Base-by-base conservation (phyloP, 2,329 filamentous ascomycete species). In the Penicillium sclerotiorum region DNA sequence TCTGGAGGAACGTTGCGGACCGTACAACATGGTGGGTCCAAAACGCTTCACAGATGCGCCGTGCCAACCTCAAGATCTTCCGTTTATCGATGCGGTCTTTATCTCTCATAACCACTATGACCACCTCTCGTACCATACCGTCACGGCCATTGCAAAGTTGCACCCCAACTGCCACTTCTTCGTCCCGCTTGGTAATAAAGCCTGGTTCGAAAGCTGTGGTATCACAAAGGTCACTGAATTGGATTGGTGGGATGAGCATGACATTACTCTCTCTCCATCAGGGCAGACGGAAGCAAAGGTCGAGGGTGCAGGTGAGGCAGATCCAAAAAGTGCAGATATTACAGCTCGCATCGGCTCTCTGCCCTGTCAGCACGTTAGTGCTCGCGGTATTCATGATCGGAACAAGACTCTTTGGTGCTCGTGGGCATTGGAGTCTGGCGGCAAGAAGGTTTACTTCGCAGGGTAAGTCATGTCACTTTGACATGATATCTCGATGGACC, bases 71-170 rank as follows among this genome's bases (percentile, higher is more conserved):
- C 79, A 82, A 43, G 90, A 95, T 57, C 81, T 96, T 3, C 92
- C 92, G 0, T 62, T 64, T 50, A 70, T 78, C 56, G 68, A 78
- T 62, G 70, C 72, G 8, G 69, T 90, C 8, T 76, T 94, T 46
- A 95, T 96, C 59, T 90, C 86, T 15, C 92, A 96, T 72, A 91
- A 86, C 61, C 93, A 96, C 73, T 96, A 96, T 69, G 93, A 96
- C 71, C 93, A 96, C 66, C 77, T 97, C 11, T 93, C 88, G 1
- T 84, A 90, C 61, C 80, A 84, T 0, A 90, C 88, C 0, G 81
- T 95, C 18, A 78, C 81, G 53, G 83, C 89, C 60, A 80, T 96
- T 45, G 79, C 84, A 47, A 79, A 83, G 58, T 77, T 81, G 45
- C 85, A 94, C 63, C 90, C 90, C 0, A 80, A 88, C 12, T 90